phyloP scores from a whole-genome alignment of 1,284 basidiomycete species.

The Leccinum subfulvum region DNA sequence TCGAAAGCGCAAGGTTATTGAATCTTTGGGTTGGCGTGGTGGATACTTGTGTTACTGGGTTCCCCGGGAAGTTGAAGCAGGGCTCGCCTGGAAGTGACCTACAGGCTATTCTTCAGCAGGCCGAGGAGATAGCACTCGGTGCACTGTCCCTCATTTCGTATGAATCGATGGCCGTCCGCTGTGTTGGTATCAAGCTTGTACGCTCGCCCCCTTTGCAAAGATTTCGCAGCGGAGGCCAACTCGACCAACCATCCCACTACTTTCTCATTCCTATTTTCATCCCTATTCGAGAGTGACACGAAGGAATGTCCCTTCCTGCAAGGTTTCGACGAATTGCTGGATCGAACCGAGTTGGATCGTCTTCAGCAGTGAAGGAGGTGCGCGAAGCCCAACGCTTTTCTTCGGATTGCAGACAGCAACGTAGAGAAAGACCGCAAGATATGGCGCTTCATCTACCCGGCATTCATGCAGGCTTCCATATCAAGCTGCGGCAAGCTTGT shows the following conservation, averaged over 20 bases:
- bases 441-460: slow-evolving; percentile 71
- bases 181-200: slow-evolving; percentile 59
- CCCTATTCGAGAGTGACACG: slow-evolving; percentile 34
- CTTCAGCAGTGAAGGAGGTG: slow-evolving; percentile 64
- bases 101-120: slow-evolving; percentile 39
- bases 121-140: slow-evolving; percentile 69
- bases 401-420: slow-evolving; percentile 67
- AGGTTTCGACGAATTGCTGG: slow-evolving; percentile 67
- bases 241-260: slow-evolving; percentile 22
- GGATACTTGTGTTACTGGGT: slow-evolving; percentile 61
- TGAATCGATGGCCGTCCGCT: slow-evolving; percentile 48
- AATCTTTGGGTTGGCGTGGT: slow-evolving; percentile 77
- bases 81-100: slow-evolving; percentile 41
- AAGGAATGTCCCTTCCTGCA: slow-evolving; percentile 45
- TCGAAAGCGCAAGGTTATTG: slow-evolving; percentile 66
- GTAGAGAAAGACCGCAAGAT: slow-evolving; percentile 63
- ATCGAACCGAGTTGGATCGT: slow-evolving; percentile 54
- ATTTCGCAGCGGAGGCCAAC: slow-evolving; percentile 39
- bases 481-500: slow-evolving; percentile 47
- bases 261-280: slow-evolving; percentile 43
- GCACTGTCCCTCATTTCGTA: slow-evolving; percentile 81
- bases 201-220: slow-evolving; percentile 43
- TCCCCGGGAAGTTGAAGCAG: slow-evolving; percentile 43
- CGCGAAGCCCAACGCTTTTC: slow-evolving; percentile 48
- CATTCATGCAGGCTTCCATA: slow-evolving; percentile 56